Evolutionary conservation across 2,329 filamentous ascomycete genomes (phyloP).

Genomic region (Aspergillus sp.): DNA sequence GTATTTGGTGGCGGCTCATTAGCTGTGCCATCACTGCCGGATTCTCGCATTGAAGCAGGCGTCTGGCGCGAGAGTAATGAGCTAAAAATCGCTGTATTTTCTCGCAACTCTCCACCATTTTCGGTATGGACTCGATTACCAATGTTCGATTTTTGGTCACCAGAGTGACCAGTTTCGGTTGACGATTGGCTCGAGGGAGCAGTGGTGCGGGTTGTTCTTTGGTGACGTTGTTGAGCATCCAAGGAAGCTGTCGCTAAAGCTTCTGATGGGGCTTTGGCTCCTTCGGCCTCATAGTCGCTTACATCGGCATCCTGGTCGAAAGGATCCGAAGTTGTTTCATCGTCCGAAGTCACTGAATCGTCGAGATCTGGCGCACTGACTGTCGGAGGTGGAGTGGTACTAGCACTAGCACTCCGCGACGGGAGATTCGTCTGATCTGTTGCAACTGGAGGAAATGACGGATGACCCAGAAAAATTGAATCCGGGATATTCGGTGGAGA

Average conservation of each 20-base stretch:
- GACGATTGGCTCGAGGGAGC: conserved; percentile 12
- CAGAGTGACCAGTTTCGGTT: conserved; percentile 12
- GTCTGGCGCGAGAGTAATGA: conserved; percentile 10
- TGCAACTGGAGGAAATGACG: conserved; percentile 17
- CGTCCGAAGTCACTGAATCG: conserved; percentile 32
- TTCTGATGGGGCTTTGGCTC: background rate
- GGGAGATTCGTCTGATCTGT: conserved; percentile 16
- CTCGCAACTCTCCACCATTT: background rate
- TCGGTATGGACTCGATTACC: background rate
- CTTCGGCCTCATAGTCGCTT: conserved; percentile 26
- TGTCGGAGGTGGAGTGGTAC: conserved; percentile 20
- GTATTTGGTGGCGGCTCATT: conserved; percentile 50
- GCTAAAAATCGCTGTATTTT: background rate
- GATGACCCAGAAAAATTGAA: conserved; percentile 6
- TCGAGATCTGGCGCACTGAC: conserved; percentile 23
- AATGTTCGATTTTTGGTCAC: conserved; percentile 15
- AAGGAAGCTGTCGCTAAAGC: conserved; percentile 4
- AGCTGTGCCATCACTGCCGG: conserved; percentile 47
- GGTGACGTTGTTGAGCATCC: conserved; percentile 6
- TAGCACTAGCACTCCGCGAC: conserved; percentile 9
- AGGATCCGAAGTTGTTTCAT: conserved; percentile 36
- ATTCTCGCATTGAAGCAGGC: conserved; percentile 11
- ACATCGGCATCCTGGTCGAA: conserved; percentile 36
- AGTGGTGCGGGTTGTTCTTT: conserved; percentile 15
- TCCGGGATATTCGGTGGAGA: conserved; percentile 5